phyloP scores from a whole-genome alignment of 306 rosid genomes.

The Sophora flavescens region DNA sequence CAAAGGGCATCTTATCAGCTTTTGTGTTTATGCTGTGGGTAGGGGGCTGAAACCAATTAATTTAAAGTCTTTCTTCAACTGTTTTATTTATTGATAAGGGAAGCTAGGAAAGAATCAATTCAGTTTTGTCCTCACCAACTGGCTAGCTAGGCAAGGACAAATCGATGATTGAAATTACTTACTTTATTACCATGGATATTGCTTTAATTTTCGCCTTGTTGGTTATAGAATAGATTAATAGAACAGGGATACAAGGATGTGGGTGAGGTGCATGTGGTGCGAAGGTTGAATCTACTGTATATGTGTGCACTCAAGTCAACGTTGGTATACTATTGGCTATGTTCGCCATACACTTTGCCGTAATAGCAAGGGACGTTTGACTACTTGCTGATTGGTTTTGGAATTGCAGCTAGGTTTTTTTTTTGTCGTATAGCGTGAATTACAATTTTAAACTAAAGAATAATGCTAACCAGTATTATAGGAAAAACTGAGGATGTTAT shows the following conservation, averaged over 20 bases:
- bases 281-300: background rate
- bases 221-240: background rate
- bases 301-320: background rate
- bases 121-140: constrained; percentile 12
- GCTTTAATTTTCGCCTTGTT: background rate
- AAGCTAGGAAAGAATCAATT: constrained; percentile 31
- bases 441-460: background rate
- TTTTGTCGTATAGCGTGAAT: background rate
- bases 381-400: background rate
- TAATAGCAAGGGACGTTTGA: constrained; percentile 34
- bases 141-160: constrained; percentile 17
- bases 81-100: constrained; percentile 39
- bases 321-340: background rate
- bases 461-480: no score
- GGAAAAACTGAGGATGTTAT: no score
- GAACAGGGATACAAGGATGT: background rate
- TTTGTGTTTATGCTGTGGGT: constrained; percentile 41
- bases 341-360: constrained; percentile 36
- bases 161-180: constrained; percentile 28
- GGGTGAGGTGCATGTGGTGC: background rate
- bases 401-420: background rate
- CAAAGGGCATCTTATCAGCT: constrained; percentile 38
- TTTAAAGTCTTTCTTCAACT: constrained; percentile 21
- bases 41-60: background rate
- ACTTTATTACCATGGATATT: background rate